A percentile compares a stretch with the other conserved stretches of the same genome.
These are phyloP conservation scores for Xylogone sp. DNA, from an alignment of 2,329 filamentous ascomycete species.

Conservation along the genomic window DNA sequence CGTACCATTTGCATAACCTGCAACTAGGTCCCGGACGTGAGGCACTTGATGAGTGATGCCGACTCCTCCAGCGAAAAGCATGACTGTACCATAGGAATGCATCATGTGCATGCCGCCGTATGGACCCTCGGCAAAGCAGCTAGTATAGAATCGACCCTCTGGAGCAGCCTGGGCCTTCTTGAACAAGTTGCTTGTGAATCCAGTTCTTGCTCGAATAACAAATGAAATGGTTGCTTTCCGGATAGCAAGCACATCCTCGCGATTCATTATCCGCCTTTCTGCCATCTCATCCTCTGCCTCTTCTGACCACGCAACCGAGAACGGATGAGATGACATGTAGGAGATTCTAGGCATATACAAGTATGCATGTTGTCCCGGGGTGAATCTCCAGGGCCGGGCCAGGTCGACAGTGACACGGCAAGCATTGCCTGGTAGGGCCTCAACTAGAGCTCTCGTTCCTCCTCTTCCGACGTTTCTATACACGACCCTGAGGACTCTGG, in stretches of 20 bases:
- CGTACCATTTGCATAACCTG: constrained; percentile 64
- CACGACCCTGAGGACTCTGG: constrained; percentile 55
- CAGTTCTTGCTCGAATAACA: constrained; percentile 69
- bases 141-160: constrained; percentile 58
- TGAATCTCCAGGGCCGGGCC: constrained; percentile 73
- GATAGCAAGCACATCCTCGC: constrained; percentile 55
- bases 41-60: constrained; percentile 78
- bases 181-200: constrained; percentile 68
- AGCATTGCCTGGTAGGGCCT: constrained; percentile 73
- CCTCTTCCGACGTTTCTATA: constrained; percentile 65
- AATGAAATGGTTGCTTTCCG: constrained; percentile 66
- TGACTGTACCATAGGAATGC: constrained; percentile 72
- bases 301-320: constrained; percentile 75
- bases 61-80: constrained; percentile 77
- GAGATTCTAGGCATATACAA: constrained; percentile 72
- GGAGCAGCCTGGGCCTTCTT: constrained; percentile 60
- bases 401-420: constrained; percentile 69
- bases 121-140: constrained; percentile 69
- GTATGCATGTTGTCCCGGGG: constrained; percentile 74
- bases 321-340: constrained; percentile 73
- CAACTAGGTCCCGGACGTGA: constrained; percentile 68
- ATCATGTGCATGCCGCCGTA: constrained; percentile 71
- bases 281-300: constrained; percentile 49
- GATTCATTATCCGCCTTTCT: constrained; percentile 56
- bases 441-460: constrained; percentile 65